These are phyloP conservation scores for Raffaelea ambrosiae DNA, from an alignment of 2,329 filamentous ascomycete species.

Conservation along the genomic window DNA sequence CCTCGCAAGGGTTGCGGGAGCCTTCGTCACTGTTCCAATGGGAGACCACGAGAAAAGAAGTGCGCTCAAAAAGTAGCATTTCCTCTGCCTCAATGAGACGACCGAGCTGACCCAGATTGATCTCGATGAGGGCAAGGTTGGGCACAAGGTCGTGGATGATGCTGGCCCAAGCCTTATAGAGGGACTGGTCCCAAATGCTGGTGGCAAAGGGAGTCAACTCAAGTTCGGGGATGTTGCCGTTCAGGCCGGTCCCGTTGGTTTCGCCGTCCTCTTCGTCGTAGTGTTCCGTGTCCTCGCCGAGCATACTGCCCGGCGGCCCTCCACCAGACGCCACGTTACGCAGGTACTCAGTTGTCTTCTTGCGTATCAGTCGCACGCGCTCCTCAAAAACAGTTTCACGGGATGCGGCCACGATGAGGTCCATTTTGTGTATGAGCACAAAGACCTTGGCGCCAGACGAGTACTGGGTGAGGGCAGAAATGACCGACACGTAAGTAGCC, in stretches of 20 bases:
- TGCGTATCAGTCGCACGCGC: conserved; percentile 66
- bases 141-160: conserved; percentile 98
- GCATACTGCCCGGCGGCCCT: conserved; percentile 13
- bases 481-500: conserved; percentile 84
- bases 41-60: conserved; percentile 93
- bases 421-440: conserved; percentile 97
- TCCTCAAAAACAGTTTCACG: conserved; percentile 80
- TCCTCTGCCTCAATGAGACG: conserved; percentile 87
- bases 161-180: conserved; percentile 97
- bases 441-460: conserved; percentile 78
- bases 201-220: conserved; percentile 85
- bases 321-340: conserved; percentile 27
- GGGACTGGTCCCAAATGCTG: conserved; percentile 95
- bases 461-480: conserved; percentile 80
- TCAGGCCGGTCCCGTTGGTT: conserved; percentile 18
- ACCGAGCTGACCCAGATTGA: conserved; percentile 73
- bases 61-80: conserved; percentile 88
- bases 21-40: conserved; percentile 74
- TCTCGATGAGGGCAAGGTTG: conserved; percentile 81
- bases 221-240: conserved; percentile 35
- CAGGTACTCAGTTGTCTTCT: conserved; percentile 55
- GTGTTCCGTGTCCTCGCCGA: neutral
- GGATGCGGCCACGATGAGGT: conserved; percentile 74
- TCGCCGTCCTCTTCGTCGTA: conserved; percentile 4
- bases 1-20: conserved; percentile 74